phyloP scores from a whole-genome alignment of 768 basidiomycete species.

The Ramaria rubella region DNA sequence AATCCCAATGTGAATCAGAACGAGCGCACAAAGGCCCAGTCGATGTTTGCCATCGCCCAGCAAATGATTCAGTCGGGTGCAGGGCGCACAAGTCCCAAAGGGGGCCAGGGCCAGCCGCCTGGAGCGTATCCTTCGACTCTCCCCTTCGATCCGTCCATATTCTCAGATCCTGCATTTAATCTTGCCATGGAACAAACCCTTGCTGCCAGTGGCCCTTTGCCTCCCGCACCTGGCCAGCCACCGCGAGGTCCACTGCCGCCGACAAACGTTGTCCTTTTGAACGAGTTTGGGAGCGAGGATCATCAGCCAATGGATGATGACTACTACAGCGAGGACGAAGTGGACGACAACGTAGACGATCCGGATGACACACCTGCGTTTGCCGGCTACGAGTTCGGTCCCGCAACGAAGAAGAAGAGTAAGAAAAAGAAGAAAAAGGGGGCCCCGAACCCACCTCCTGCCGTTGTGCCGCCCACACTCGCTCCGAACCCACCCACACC shows the following conservation, averaged over 20 bases:
- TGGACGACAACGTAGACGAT: constrained; percentile 37
- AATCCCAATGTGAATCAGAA: constrained; percentile 23
- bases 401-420: constrained; percentile 37
- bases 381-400: constrained; percentile 25
- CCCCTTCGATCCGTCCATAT: constrained; percentile 47
- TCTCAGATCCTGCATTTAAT: constrained; percentile 47
- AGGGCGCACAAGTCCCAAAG: constrained; percentile 30
- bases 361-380: constrained; percentile 23
- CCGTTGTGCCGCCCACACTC: constrained; percentile 23
- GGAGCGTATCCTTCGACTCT: constrained; percentile 20
- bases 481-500: constrained; percentile 15
- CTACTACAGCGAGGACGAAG: constrained; percentile 43
- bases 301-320: constrained; percentile 36
- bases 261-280: constrained; percentile 31
- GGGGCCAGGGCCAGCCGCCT: constrained; percentile 32
- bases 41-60: constrained; percentile 64
- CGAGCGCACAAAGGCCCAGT: constrained; percentile 42
- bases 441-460: constrained; percentile 22
- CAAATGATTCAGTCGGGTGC: constrained; percentile 50
- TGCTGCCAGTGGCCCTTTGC: constrained; percentile 30
- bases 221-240: constrained; percentile 25
- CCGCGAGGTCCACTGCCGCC: constrained; percentile 24
- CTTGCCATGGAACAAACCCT: constrained; percentile 41
- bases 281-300: constrained; percentile 30
- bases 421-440: constrained; percentile 45